These are phyloP conservation scores for Liriodendron chinense DNA, from an alignment of 164 flowering plant species.

Conservation along the genomic window DNA sequence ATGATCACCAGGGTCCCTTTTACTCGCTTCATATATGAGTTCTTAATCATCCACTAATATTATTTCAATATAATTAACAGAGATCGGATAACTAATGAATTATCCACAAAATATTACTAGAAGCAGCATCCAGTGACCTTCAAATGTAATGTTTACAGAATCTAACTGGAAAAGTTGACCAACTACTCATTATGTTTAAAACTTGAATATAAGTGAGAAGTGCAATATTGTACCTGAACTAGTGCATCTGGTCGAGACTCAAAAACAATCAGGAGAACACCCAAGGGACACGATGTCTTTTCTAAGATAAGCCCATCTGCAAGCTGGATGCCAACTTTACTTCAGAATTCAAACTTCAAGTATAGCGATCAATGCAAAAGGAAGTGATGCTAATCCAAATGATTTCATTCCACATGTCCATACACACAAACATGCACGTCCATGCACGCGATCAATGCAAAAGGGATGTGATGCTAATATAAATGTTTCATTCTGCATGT, in stretches of 20 bases:
- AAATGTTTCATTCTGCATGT: too few species aligned
- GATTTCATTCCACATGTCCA: neutral
- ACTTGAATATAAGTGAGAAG: neutral
- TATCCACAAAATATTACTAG: neutral
- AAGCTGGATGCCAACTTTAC: slow-evolving; percentile 43
- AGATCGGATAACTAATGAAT: neutral
- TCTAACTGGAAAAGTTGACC: too few species aligned
- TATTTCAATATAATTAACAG: neutral
- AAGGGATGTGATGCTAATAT: too few species aligned
- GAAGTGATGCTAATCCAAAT: neutral
- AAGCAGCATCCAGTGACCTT: neutral
- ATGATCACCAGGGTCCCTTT: too few species aligned
- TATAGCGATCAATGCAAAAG: neutral
- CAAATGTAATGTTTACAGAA: neutral
- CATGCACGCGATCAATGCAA: too few species aligned
- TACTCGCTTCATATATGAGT: too few species aligned
- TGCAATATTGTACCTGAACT: slow-evolving; percentile 65
- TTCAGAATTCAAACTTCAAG: neutral
- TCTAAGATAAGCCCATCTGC: slow-evolving; percentile 90
- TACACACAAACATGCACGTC: neutral
- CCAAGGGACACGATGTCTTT: slow-evolving; percentile 86
- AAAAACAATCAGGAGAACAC: slow-evolving; percentile 93
- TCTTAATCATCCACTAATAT: too few species aligned
- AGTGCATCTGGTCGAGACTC: slow-evolving; percentile 99
- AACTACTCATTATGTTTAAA: too few species aligned